phyloP scores from a whole-genome alignment of 2,329 filamentous ascomycete genomes.

The Neofusicoccum ribis region DNA sequence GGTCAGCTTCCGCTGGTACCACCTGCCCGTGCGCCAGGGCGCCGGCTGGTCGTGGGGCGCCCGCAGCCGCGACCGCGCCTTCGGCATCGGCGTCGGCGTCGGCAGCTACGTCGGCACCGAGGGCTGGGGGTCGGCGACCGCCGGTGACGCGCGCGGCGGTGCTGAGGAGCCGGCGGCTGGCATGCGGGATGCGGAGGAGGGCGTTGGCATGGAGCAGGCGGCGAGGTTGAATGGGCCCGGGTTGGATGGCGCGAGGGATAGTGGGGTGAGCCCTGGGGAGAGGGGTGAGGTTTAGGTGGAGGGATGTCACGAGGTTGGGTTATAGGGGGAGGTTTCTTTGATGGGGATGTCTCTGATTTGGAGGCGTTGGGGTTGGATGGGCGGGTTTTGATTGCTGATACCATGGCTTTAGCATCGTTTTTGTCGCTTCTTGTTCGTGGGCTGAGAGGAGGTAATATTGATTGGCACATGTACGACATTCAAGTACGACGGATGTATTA shows the following conservation, averaged over 20 bases:
- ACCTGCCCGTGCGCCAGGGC: slow-evolving; percentile 74
- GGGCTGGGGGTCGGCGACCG: slow-evolving; percentile 37
- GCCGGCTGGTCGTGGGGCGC: slow-evolving; percentile 90
- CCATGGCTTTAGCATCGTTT: too few species aligned
- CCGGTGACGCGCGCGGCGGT: too few species aligned
- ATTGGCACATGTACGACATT: too few species aligned
- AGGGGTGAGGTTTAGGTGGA: background rate
- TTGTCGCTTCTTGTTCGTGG: too few species aligned
- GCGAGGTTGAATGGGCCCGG: background rate
- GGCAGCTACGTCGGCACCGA: slow-evolving; percentile 50
- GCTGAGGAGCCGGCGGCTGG: background rate
- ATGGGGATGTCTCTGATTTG: too few species aligned
- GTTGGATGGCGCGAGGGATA: slow-evolving; percentile 8
- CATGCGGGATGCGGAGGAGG: background rate
- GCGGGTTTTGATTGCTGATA: too few species aligned
- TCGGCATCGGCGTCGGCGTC: slow-evolving; percentile 70
- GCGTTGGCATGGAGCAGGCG: background rate
- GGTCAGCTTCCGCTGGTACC: slow-evolving; percentile 82
- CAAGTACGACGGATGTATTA: too few species aligned
- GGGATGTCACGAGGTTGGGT: background rate
- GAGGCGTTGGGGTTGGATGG: too few species aligned
- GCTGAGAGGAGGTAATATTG: too few species aligned
- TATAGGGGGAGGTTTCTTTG: background rate
- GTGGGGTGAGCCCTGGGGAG: background rate
- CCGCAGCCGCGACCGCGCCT: slow-evolving; percentile 69